These are phyloP conservation scores for Calonectria leucothoes DNA, from an alignment of 2,329 filamentous ascomycete species.

Conservation along the genomic window DNA sequence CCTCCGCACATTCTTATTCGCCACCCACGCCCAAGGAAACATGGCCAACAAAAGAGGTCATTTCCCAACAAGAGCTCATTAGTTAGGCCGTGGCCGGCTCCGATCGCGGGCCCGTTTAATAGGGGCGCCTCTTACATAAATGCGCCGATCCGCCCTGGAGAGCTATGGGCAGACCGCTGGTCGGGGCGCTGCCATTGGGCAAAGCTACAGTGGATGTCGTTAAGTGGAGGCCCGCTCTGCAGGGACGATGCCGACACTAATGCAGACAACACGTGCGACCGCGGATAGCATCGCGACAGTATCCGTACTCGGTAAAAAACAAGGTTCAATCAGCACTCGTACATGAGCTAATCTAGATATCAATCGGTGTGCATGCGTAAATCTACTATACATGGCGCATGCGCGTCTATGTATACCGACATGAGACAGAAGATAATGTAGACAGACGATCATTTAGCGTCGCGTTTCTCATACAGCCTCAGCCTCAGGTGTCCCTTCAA, in stretches of 20 bases:
- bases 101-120: not conserved
- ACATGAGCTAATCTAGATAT: not conserved
- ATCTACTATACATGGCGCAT: not conserved
- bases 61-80: not conserved
- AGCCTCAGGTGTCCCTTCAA: too few relatives aligned
- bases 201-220: not conserved
- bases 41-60: not conserved
- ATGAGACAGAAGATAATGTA: too few relatives aligned
- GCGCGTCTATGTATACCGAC: not conserved
- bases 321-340: not conserved
- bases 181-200: not conserved
- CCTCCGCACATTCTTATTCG: not conserved
- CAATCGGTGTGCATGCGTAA: too few relatives aligned
- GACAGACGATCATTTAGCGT: not conserved
- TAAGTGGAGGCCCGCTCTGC: not conserved
- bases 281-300: not conserved
- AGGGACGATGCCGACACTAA: not conserved
- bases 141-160: not conserved
- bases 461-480: not conserved
- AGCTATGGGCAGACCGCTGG: constrained; percentile 2
- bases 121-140: not conserved
- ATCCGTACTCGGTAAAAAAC: not conserved
- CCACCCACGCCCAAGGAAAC: too few relatives aligned
- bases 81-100: not conserved
- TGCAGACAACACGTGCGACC: not conserved